phyloP scores from a whole-genome alignment of 108 stramenopile genomes.

The Seminavis robusta region DNA sequence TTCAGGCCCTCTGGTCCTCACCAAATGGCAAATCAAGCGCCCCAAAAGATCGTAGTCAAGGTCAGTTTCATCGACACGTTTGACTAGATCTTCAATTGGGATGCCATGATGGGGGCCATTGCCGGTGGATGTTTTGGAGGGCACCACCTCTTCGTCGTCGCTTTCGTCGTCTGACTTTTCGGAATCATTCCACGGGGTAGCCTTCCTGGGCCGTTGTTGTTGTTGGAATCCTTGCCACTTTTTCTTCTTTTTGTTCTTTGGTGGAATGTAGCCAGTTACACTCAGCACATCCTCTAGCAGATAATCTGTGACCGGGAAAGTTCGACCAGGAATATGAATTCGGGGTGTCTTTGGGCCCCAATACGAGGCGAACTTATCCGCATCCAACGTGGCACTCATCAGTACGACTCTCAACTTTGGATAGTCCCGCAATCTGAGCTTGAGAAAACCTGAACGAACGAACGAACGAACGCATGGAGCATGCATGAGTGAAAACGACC shows the following conservation, averaged over 20 bases:
- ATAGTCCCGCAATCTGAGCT: conserved; percentile 17
- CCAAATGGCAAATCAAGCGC: conserved; percentile 43
- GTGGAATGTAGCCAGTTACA: conserved; percentile 77
- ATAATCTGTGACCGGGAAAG: conserved; percentile 88
- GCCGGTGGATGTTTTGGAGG: background rate
- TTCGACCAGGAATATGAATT: conserved; percentile 93
- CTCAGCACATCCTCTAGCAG: conserved; percentile 84
- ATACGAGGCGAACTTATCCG: conserved; percentile 82
- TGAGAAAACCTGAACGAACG: no score
- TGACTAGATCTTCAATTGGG: conserved; percentile 64
- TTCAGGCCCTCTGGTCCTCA: conserved; percentile 28
- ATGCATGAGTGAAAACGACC: no score
- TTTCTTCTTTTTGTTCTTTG: conserved; percentile 53
- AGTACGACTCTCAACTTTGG: conserved; percentile 64
- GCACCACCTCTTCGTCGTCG: conserved; percentile 21
- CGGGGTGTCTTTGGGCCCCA: conserved; percentile 72
- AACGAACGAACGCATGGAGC: no score
- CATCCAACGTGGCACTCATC: conserved; percentile 95
- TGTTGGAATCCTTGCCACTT: background rate
- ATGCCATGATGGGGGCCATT: no score
- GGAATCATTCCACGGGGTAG: conserved; percentile 38
- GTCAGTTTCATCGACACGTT: conserved; percentile 59
- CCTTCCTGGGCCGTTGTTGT: conserved; percentile 3
- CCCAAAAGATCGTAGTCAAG: conserved; percentile 75
- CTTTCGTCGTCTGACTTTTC: conserved; percentile 48